These are phyloP conservation scores for Globisporangium solare DNA, from an alignment of 352 stramenopile genomes.

Conservation along the genomic window DNA sequence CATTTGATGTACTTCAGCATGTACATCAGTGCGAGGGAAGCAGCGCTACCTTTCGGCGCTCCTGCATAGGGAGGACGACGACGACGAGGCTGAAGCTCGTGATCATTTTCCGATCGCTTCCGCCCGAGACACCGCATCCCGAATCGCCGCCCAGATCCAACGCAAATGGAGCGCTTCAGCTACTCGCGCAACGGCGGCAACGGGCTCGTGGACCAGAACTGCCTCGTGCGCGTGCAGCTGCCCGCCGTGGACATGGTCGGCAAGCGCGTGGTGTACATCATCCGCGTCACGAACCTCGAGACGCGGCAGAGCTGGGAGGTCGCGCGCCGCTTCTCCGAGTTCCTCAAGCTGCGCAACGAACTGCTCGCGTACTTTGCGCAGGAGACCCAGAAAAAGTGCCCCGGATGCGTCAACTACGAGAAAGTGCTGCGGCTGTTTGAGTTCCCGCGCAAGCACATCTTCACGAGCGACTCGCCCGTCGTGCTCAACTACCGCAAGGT, in stretches of 20 bases:
- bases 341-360: slow-evolving; percentile 64
- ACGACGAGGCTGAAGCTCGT: too few relatives aligned
- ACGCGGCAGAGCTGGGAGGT: slow-evolving; percentile 70
- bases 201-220: slow-evolving; percentile 61
- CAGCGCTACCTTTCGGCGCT: too few relatives aligned
- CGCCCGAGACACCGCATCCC: background rate
- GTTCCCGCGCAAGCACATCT: slow-evolving; percentile 81
- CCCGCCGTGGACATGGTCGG: slow-evolving; percentile 30
- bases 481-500: slow-evolving; percentile 84
- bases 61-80: too few relatives aligned
- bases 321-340: slow-evolving; percentile 77
- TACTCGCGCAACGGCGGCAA: slow-evolving; percentile 78
- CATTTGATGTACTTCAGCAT: too few relatives aligned
- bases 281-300: slow-evolving; percentile 61
- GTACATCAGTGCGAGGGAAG: too few relatives aligned
- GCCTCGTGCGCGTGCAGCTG: slow-evolving; percentile 67
- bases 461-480: slow-evolving; percentile 65
- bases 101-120: background rate
- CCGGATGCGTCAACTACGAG: slow-evolving; percentile 79
- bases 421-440: slow-evolving; percentile 79
- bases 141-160: background rate
- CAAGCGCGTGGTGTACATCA: slow-evolving; percentile 65
- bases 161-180: slow-evolving; percentile 67
- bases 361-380: slow-evolving; percentile 58
- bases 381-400: slow-evolving; percentile 58